Base-by-base conservation (phyloP, 1,139 yeast species). In the Arxiozyma slooffiae region DNA sequence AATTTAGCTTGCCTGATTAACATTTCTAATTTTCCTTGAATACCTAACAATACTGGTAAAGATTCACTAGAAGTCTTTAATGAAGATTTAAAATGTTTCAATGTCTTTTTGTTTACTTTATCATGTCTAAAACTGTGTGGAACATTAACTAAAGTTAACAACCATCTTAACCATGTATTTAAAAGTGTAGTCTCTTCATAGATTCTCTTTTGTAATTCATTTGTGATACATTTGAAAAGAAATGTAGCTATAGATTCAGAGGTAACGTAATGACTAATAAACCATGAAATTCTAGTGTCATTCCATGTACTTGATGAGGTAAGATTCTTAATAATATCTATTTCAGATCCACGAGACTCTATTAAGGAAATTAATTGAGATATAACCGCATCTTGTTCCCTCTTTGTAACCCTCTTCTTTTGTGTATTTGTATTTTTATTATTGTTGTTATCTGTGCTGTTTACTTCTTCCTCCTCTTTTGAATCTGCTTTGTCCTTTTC, bases 11-110 rank as follows among this genome's bases (percentile, higher is more conserved):
- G 97, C 26, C 89, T 83, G 56, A 79, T 76, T 46, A 90, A 72
- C 72, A 92, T 76, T 57, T 81, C 84, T 54, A 92, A 71, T 57
- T 95, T 80, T 48, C 97, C 97, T 65, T 90, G 95, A 48, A 92
- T 75, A 46, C 94, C 87, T 53, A 90, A 71, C 48, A 90, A 72
- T 50, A 85, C 76, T 2, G 95, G 92, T 51, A 90, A 50, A 1
- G 62, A 55, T 17, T 61, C 66, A 11, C 55, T 54, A 1, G 68
- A 60, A 14, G 58, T 34, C 41, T 55, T 61, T 30, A 67, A 46
- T 1, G 65, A 53, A 7, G 60, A 53, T 50, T 59, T 63, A 9
- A 66, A 45, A 36, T 57, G 62, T 46, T 61, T 67, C 9, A 57
- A 50, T 16, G 55, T 52, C 46, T 63, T 66, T 44, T 55, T 58